Conservation (phyloP, 1,139 yeast genomes). For the Candida sp. region DNA sequence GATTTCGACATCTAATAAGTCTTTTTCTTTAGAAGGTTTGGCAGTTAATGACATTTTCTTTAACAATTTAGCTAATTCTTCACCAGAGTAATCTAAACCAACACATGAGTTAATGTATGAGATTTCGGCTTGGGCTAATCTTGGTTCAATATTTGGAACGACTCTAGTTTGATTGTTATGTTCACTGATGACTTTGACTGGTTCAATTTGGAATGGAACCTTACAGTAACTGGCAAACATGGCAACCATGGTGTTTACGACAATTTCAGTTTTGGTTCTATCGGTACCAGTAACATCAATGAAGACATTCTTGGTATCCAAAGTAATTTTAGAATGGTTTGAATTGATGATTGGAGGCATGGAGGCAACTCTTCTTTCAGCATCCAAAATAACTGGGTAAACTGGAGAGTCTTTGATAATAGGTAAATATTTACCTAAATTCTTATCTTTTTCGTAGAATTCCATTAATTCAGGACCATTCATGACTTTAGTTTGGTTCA, state of each 20-base stretch:
- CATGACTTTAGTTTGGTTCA: constrained; percentile 78
- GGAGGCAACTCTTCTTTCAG: constrained; percentile 77
- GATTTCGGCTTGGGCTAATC: constrained; percentile 72
- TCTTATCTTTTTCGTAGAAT: constrained; percentile 87
- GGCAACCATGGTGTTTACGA: constrained; percentile 87
- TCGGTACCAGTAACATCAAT: constrained; percentile 97
- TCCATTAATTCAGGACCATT: constrained; percentile 81
- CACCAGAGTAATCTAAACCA: constrained; percentile 70
- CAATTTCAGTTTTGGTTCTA: constrained; percentile 87
- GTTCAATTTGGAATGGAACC: constrained; percentile 81
- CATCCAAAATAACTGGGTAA: constrained; percentile 85
- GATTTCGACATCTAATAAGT: constrained; percentile 63
- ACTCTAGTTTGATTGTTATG: constrained; percentile 79
- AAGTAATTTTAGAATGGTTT: constrained; percentile 81
- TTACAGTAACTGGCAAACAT: constrained; percentile 90
- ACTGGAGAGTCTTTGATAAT: constrained; percentile 88
- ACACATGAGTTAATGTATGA: constrained; percentile 88
- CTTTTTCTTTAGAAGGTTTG: constrained; percentile 45
- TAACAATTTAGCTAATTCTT: constrained; percentile 66
- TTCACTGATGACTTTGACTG: constrained; percentile 77
- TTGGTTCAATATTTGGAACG: constrained; percentile 70
- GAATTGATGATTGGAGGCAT: constrained; percentile 98
- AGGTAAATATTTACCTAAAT: constrained; percentile 83
- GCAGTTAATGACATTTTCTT: constrained; percentile 81
- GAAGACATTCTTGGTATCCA: constrained; percentile 83